A percentile compares a stretch with the other conserved stretches of the same genome.
These are phyloP conservation scores for Entoloma clypeatum DNA, from an alignment of 1,284 basidiomycete genomes.

Conservation along the genomic window DNA sequence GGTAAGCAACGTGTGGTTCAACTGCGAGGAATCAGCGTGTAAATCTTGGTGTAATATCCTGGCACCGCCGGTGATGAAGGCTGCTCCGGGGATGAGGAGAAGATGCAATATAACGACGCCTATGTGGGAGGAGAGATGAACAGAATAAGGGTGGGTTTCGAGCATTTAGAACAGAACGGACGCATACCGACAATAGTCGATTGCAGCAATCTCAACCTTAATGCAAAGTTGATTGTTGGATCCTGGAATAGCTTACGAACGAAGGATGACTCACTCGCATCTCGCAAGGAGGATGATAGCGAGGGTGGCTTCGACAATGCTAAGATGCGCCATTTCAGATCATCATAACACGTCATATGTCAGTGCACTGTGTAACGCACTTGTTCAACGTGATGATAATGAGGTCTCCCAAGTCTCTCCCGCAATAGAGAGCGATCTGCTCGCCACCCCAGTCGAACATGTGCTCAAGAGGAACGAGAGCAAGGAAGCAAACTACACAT, in stretches of 20 bases:
- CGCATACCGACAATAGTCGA: conserved; percentile 55
- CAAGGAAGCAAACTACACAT: conserved; percentile 48
- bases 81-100: conserved; percentile 55
- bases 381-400: conserved; percentile 59
- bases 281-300: conserved; percentile 60
- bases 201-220: conserved; percentile 51
- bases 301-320: conserved; percentile 59
- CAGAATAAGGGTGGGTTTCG: neutral
- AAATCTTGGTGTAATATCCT: conserved; percentile 44
- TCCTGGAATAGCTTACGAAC: neutral
- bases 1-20: conserved; percentile 64
- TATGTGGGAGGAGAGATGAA: conserved; percentile 15
- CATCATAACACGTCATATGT: conserved; percentile 4
- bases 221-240: conserved; percentile 6
- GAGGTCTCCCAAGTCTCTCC: conserved; percentile 55
- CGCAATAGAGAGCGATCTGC: conserved; percentile 56
- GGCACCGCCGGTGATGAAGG: conserved; percentile 61
- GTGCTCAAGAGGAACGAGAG: conserved; percentile 54
- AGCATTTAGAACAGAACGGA: conserved; percentile 2
- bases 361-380: conserved; percentile 32
- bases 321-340: conserved; percentile 18
- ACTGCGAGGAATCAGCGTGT: conserved; percentile 45
- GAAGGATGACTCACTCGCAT: conserved; percentile 53
- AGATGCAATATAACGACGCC: conserved; percentile 62
- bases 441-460: conserved; percentile 61